These are phyloP conservation scores for Neopestalotiopsis clavispora DNA, from an alignment of 2,329 filamentous ascomycete species.

Conservation along the genomic window DNA sequence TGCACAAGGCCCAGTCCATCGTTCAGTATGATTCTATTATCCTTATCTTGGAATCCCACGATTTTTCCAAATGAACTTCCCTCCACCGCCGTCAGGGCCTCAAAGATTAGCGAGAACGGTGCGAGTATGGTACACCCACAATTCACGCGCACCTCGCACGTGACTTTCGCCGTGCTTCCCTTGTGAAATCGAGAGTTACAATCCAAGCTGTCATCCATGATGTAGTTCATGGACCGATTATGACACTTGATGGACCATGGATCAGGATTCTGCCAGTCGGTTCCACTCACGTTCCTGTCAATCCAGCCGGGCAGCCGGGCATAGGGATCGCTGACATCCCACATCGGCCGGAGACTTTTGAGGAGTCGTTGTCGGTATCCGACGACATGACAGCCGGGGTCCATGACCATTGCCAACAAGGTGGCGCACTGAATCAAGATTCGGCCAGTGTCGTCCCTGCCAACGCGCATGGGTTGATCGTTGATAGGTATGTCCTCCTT, in stretches of 20 bases:
- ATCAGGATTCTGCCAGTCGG: slow-evolving; percentile 23
- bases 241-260: slow-evolving; percentile 15
- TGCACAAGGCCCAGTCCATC: slow-evolving; percentile 32
- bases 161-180: slow-evolving; percentile 27
- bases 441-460: slow-evolving; percentile 18
- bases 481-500: too few species aligned
- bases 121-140: slow-evolving; percentile 31
- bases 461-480: too few species aligned
- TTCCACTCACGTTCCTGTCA: slow-evolving; percentile 26
- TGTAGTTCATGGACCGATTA: slow-evolving; percentile 25
- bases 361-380: slow-evolving; percentile 19
- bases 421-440: slow-evolving; percentile 22
- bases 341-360: slow-evolving; percentile 17
- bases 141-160: slow-evolving; percentile 28
- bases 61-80: slow-evolving; percentile 26
- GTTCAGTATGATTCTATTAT: slow-evolving; percentile 26
- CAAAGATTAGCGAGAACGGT: slow-evolving; percentile 78
- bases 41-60: slow-evolving; percentile 16
- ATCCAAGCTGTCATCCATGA: slow-evolving; percentile 19
- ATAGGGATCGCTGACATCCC: slow-evolving; percentile 20
- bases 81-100: slow-evolving; percentile 58
- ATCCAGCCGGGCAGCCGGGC: slow-evolving; percentile 18
- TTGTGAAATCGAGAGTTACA: slow-evolving; percentile 30
- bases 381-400: slow-evolving; percentile 17
- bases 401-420: slow-evolving; percentile 15